Percentiles rank a stretch among this genome's conserved stretches.
Evolutionary conservation across 192 early-diverging fungal species (phyloP).

Genomic region (Coemansia sp.): DNA sequence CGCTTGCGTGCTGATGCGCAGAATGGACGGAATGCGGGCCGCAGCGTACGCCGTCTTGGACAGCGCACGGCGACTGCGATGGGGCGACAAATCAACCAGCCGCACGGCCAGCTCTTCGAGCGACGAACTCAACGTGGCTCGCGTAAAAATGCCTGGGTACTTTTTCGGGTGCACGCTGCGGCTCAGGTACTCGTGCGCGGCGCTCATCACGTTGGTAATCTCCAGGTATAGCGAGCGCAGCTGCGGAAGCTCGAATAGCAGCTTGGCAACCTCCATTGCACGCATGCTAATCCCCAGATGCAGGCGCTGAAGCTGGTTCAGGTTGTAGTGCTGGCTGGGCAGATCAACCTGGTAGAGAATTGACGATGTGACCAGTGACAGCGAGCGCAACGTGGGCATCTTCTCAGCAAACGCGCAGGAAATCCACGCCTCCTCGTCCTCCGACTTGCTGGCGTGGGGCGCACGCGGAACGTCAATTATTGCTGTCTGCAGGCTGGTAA

Average conservation of each 20-base stretch:
- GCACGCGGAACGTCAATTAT: conserved; percentile 10
- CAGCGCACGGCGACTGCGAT: conserved; percentile 8
- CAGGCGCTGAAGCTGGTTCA: conserved; percentile 5
- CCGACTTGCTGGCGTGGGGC: neutral
- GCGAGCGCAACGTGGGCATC: neutral
- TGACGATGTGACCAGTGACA: neutral
- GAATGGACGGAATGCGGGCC: conserved; percentile 17
- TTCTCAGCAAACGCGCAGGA: neutral
- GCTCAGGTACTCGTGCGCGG: conserved; percentile 34
- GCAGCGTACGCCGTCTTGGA: conserved; percentile 20
- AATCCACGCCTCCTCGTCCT: conserved; percentile 19
- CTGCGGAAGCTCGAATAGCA: conserved; percentile 6
- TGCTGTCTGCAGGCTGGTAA: neutral
- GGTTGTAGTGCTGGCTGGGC: conserved; percentile 1
- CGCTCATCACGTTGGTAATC: conserved; percentile 15
- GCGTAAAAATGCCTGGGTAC: neutral
- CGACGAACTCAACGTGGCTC: conserved; percentile 4
- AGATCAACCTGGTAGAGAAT: conserved; percentile 5
- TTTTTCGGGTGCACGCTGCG: conserved; percentile 16
- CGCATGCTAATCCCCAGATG: conserved; percentile 17
- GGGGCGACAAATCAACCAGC: conserved; percentile 3
- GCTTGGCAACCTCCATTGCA: conserved; percentile 21
- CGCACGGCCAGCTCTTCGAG: conserved; percentile 10
- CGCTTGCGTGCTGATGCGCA: conserved; percentile 12
- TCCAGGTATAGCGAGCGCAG: conserved; percentile 13